These are phyloP conservation scores for Aspergillus unguis DNA, from an alignment of 2,329 filamentous ascomycete genomes.

Conservation along the genomic window DNA sequence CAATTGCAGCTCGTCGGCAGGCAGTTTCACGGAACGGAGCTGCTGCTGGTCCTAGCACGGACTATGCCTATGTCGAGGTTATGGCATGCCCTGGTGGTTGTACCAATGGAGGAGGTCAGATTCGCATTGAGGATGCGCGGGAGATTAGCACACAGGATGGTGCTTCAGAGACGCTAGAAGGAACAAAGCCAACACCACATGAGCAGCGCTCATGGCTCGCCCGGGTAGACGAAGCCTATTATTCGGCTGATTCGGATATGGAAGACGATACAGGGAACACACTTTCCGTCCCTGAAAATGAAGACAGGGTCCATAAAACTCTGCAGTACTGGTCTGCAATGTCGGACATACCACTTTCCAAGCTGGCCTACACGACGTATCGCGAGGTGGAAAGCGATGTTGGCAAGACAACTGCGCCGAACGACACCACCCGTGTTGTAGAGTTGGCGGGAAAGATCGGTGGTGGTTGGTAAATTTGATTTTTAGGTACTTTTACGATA, in stretches of 20 bases:
- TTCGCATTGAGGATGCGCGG: conserved; percentile 77
- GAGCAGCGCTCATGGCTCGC: conserved; percentile 85
- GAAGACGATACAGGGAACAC: conserved; percentile 35
- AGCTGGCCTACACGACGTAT: conserved; percentile 79
- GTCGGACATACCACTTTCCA: conserved; percentile 68
- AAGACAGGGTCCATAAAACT: conserved; percentile 55
- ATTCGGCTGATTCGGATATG: conserved; percentile 64
- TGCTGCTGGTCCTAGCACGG: conserved; percentile 41
- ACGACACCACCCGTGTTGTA: conserved; percentile 76
- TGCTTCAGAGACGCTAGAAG: conserved; percentile 19
- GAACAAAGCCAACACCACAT: conserved; percentile 63
- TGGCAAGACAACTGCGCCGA: conserved; percentile 63
- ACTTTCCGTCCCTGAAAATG: conserved; percentile 26
- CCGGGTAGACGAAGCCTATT: conserved; percentile 85
- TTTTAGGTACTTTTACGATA: conserved; percentile 17
- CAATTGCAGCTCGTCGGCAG: conserved; percentile 31
- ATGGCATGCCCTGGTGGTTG: conserved; percentile 99
- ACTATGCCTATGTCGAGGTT: conserved; percentile 93
- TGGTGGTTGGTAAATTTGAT: conserved; percentile 73
- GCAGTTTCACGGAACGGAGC: conserved; percentile 32
- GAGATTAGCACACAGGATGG: conserved; percentile 21
- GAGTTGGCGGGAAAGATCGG: conserved; percentile 87
- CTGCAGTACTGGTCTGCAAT: conserved; percentile 72
- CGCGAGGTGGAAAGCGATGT: conserved; percentile 93
- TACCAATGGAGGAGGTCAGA: conserved; percentile 94